Evolutionary conservation across 805 yeast species (phyloP).

Genomic region (Wickerhamomyces canadensis): DNA sequence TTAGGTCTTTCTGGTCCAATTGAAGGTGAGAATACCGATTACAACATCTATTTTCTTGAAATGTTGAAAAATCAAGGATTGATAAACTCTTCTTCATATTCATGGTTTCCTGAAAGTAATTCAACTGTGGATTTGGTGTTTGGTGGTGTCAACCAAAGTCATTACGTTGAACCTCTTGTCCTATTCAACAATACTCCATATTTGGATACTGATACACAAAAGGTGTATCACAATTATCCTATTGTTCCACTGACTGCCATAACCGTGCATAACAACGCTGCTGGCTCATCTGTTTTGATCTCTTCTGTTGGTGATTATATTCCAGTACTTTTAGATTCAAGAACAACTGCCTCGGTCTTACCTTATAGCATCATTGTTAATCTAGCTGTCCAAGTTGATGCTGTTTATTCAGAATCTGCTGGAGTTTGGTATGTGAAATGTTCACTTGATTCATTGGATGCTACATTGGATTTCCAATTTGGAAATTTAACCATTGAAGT

Average conservation of each 20-base stretch:
- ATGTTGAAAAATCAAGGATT: conserved; percentile 24
- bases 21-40: neutral
- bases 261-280: conserved; percentile 33
- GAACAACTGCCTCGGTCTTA: conserved; percentile 42
- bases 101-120: conserved; percentile 29
- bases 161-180: conserved; percentile 41
- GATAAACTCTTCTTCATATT: conserved; percentile 37
- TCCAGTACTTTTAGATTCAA: conserved; percentile 57
- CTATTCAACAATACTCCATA: conserved; percentile 46
- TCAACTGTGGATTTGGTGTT: conserved; percentile 36
- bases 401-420: conserved; percentile 44
- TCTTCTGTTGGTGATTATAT: neutral
- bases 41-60: conserved; percentile 26
- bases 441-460: conserved; percentile 40
- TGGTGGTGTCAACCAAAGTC: conserved; percentile 52
- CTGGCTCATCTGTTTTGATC: conserved; percentile 23
- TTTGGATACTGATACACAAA: conserved; percentile 12
- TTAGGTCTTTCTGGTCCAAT: conserved; percentile 38
- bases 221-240: conserved; percentile 31
- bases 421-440: conserved; percentile 63
- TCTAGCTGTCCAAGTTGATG: conserved; percentile 65
- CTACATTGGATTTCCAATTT: conserved; percentile 46
- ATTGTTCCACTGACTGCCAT: conserved; percentile 42
- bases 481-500: conserved; percentile 46
- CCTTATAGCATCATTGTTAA: conserved; percentile 54